phyloP scores from a whole-genome alignment of 768 basidiomycete genomes.

The Daedaleopsis sinensis region DNA sequence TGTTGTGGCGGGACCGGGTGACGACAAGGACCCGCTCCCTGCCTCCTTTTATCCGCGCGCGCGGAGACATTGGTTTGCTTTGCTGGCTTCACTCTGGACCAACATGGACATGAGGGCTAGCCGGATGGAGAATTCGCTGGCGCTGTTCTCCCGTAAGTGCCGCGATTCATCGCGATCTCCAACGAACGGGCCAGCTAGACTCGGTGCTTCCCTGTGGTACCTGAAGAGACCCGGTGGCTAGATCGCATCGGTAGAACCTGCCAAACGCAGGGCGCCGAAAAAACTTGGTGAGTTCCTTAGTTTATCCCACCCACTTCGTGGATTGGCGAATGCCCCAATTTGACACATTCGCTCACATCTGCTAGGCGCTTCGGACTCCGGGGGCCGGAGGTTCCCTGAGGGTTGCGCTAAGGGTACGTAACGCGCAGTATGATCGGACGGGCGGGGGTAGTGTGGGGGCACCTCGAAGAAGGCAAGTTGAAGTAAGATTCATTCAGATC shows the following conservation, averaged over 20 bases:
- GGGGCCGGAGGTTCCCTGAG: conserved; percentile 11
- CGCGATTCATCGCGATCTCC: conserved; percentile 15
- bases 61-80: conserved; percentile 5
- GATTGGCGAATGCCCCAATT: conserved; percentile 3
- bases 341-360: conserved; percentile 8
- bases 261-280: background rate
- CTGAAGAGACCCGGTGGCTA: conserved; percentile 10
- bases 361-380: conserved; percentile 7
- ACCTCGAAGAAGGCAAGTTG: conserved; percentile 3
- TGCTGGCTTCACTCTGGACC: conserved; percentile 3
- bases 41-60: conserved; percentile 11
- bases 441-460: conserved; percentile 15
- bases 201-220: conserved; percentile 12
- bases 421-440: conserved; percentile 19
- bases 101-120: conserved; percentile 17
- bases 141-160: conserved; percentile 9
- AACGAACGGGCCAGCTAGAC: conserved; percentile 1
- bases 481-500: conserved; percentile 14
- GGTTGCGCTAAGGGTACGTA: conserved; percentile 9
- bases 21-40: background rate
- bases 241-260: conserved; percentile 11
- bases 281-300: conserved; percentile 9
- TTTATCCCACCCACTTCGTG: background rate
- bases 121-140: conserved; percentile 16
- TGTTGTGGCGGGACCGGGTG: conserved; percentile 20